A percentile compares a stretch with the other conserved stretches of the same genome.
These are phyloP conservation scores for Choiromyces venosus DNA, from an alignment of 495 filamentous ascomycete genomes.

Conservation along the genomic window DNA sequence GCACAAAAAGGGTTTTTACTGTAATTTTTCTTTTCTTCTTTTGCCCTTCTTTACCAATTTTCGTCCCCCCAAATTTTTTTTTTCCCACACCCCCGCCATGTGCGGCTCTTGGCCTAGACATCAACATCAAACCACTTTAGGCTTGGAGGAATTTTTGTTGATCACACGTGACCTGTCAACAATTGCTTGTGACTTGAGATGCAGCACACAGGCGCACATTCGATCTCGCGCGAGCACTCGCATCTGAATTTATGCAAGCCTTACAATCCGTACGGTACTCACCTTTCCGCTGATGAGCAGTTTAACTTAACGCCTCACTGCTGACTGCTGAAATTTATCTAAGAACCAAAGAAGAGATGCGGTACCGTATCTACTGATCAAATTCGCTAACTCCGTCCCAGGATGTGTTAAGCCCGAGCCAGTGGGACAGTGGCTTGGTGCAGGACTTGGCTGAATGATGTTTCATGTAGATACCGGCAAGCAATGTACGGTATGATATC, in stretches of 20 bases:
- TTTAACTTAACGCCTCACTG: not conserved
- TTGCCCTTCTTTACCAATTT: no score
- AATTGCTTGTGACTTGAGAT: not conserved
- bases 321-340: not conserved
- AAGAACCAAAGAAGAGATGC: not conserved
- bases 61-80: no score
- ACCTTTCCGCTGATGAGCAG: no score
- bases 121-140: not conserved
- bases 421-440: no score
- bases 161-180: not conserved
- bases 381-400: no score
- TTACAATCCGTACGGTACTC: not conserved
- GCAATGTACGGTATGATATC: no score
- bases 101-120: not conserved
- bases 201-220: not conserved
- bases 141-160: not conserved
- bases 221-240: not conserved
- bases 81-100: not conserved
- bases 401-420: no score
- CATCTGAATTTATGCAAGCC: not conserved
- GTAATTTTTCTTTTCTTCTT: not conserved
- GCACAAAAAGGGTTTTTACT: not conserved
- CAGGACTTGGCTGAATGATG: no score
- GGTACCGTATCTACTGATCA: no score
- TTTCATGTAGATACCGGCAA: no score